Evolutionary conservation across 768 basidiomycete genomes (phyloP), one percentile per base, ranked within the genome.

Genomic region (Xanthoconium stramineum): DNA sequence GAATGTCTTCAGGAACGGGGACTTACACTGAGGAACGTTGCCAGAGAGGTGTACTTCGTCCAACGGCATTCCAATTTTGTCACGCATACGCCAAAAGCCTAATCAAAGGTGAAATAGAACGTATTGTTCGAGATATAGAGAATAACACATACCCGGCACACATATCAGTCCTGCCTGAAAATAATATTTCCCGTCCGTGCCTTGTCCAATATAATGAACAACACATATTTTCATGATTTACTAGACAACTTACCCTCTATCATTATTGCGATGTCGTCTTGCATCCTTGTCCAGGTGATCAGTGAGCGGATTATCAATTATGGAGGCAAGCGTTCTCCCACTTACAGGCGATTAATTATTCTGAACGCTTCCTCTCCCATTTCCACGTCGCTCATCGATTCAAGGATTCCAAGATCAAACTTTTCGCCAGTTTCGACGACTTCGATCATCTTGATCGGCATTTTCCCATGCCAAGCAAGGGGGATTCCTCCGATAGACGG

Each of bases 31-130:
- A 24, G 89, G 88, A 17, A 92, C 89, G 53, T 84, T 72, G 19
- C 90, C 89, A 11, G 62, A 33, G 42, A 66, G 44, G 38, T 91
- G 89, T 50, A 91, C 89, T 55, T 89, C 83, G 42, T 89, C 86
- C 39, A 91, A 72, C 14, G 82, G 78, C 64, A 85, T 74, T 11
- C 89, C 91, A 50, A 89, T 81, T 74, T 92, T 91, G 71, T 91
- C 89, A 57, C 80, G 69, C 72, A 91, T 77, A n/a, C 89, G 80
- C 90, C 90, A 92, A 58, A 80, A 84, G 10, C 90, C 89, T 88
- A 20, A 17, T 24, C 30, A 43, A 2, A 44, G 15, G 36, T 39
- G 6, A 14, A 35, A n/a, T 24, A 19, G 45, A n/a, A n/a, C 5
- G 3, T 8, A 20, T 38, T 19, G 6, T 24, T 51, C 45, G 44